Evolutionary conservation across 441 rosid species (phyloP).

Genomic region (Bruguiera hainesii): DNA sequence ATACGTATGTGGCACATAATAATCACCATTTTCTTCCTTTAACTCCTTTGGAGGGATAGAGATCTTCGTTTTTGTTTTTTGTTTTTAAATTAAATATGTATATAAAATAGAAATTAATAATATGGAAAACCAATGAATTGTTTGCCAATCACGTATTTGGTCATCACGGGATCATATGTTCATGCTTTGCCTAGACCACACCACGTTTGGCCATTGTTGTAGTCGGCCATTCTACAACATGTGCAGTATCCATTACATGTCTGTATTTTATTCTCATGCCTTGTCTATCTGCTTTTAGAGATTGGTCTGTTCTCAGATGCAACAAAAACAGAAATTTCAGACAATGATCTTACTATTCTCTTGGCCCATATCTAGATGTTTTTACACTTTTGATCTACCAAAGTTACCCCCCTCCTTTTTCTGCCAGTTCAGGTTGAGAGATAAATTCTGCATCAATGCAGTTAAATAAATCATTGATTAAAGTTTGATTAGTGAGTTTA

Average conservation of each 20-base stretch:
- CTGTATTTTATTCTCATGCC: not conserved
- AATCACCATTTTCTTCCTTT: too few species aligned
- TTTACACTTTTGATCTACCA: too few species aligned
- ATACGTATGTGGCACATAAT: too few species aligned
- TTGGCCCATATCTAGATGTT: not conserved
- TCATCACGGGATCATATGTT: slow-evolving; percentile 1
- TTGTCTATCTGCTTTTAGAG: not conserved
- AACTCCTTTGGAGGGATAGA: not conserved
- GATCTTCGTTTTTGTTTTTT: not conserved
- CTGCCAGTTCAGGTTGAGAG: too few species aligned
- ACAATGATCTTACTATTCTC: not conserved
- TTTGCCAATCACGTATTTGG: not conserved
- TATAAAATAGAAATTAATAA: not conserved
- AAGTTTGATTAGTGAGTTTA: too few species aligned
- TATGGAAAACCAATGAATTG: not conserved
- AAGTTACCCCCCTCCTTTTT: too few species aligned
- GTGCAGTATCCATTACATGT: not conserved
- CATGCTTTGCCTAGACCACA: slow-evolving; percentile 5
- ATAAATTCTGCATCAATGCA: too few species aligned
- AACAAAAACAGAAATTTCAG: not conserved
- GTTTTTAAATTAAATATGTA: too few species aligned
- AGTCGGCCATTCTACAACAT: not conserved
- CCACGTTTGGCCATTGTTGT: not conserved
- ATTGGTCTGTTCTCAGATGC: not conserved
- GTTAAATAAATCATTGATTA: too few species aligned